These are phyloP conservation scores for Trametes punicea DNA, from an alignment of 768 basidiomycete species.

Conservation along the genomic window DNA sequence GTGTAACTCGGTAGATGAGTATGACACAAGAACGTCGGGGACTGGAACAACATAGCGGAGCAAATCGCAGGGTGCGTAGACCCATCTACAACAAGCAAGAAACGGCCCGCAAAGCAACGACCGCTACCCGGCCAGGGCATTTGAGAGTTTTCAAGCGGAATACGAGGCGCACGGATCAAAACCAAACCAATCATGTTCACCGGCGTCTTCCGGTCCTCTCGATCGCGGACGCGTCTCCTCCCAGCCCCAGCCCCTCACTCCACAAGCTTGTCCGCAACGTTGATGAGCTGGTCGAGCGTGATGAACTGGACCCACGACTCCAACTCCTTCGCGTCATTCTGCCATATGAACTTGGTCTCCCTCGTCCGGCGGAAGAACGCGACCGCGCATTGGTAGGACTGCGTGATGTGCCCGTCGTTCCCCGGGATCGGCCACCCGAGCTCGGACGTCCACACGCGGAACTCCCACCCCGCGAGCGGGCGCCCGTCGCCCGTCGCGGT, in stretches of 20 bases:
- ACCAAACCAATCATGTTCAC: no score
- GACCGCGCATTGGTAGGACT: slow-evolving; percentile 72
- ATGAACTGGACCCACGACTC: slow-evolving; percentile 84
- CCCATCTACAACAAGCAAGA: no score
- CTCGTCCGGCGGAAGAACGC: slow-evolving; percentile 71
- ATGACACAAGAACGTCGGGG: no score
- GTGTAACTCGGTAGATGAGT: no score
- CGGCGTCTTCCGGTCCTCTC: neutral
- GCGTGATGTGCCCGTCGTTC: slow-evolving; percentile 51
- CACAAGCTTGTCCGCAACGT: slow-evolving; percentile 70
- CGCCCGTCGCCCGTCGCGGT: slow-evolving; percentile 65
- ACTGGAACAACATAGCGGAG: no score
- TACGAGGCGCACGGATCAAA: no score
- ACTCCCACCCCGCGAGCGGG: slow-evolving; percentile 79
- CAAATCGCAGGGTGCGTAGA: no score
- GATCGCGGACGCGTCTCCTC: neutral
- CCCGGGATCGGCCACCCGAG: slow-evolving; percentile 58
- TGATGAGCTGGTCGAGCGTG: slow-evolving; percentile 77
- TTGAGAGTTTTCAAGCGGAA: no score
- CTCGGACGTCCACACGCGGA: slow-evolving; percentile 72
- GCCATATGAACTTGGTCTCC: slow-evolving; percentile 69
- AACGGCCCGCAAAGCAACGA: no score
- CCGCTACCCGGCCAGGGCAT: no score
- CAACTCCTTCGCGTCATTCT: slow-evolving; percentile 60
- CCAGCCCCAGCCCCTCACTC: slow-evolving; percentile 37